These are phyloP conservation scores for Picea sitchensis DNA, from an alignment of 75 land plant genomes.

Conservation along the genomic window DNA sequence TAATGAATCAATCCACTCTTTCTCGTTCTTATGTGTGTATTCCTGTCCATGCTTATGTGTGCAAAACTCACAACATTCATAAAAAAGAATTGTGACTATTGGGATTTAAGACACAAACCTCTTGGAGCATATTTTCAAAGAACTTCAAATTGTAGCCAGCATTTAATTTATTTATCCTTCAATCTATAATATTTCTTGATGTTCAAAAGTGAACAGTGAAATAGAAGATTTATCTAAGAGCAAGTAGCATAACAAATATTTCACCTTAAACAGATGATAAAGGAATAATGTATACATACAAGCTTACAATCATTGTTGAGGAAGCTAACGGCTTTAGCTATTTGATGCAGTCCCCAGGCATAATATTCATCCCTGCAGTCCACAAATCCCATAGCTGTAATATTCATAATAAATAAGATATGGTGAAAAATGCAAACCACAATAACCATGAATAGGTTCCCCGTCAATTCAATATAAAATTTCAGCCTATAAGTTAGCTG, in stretches of 20 bases:
- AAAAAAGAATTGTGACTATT: too few relatives aligned
- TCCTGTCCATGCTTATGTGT: too few relatives aligned
- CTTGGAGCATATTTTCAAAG: not conserved
- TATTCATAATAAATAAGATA: constrained; percentile 1
- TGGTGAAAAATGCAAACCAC: not conserved
- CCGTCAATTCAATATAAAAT: too few relatives aligned
- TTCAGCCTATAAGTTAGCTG: not conserved
- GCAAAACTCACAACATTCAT: too few relatives aligned
- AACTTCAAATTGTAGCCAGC: not conserved
- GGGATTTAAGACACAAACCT: not conserved
- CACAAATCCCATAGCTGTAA: constrained; percentile 1
- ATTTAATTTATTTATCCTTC: not conserved
- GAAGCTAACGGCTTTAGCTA: constrained; percentile 98
- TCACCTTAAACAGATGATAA: not conserved
- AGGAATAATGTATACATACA: constrained; percentile 41
- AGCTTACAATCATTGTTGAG: constrained; percentile 99
- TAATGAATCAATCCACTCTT: too few relatives aligned
- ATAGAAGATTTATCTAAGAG: not conserved
- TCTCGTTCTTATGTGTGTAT: too few relatives aligned
- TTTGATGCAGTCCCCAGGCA: constrained; percentile 98
- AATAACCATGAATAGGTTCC: too few relatives aligned
- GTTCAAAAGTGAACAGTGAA: not conserved
- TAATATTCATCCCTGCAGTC: constrained; percentile 90
- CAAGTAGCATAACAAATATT: constrained; percentile 8
- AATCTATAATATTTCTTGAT: not conserved